Evolutionary conservation across 2,329 filamentous ascomycete species (phyloP), one percentile per base, ranked within the genome.

Genomic region (Botrytis byssoidea): DNA sequence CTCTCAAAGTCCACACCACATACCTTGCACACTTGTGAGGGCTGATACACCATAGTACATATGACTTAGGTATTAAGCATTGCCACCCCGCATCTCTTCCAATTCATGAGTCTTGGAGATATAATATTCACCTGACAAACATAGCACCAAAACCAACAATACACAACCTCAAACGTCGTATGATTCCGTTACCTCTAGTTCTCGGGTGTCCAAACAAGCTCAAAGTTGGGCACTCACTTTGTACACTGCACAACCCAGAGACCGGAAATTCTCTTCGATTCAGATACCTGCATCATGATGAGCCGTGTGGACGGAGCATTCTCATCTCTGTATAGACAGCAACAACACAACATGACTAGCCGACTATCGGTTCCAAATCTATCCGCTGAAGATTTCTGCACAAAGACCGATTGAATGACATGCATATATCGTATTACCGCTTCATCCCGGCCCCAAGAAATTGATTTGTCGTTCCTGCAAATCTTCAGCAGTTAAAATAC

Each of bases 121-220:
- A 35, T 37, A 8, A 16, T n/a, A 8, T 16, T 32, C 46, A 69
- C 66, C 32, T 25, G 35, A 57, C 3, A 25, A 22, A 42, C 40
- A 63, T 18, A 25, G 10, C 46, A 37, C 29, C 40, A 18, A 42
- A 40, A 10, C 37, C 42, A 18, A 22, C 1, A 35, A 32, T 14
- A 9, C 16, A 32, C 20, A 69, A 70, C 42, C 32, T 18, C 10
- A 5, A 70, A 60, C 18, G n/a, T 14, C 32, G 1, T 16, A 22
- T 35, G 1, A 22, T 42, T n/a, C 37, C 22, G 5, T 18, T 16
- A 25, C 32, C 55, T 12, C 10, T 20, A 18, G 9, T 25, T 10
- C n/a, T 35, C 51, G 4, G 6, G 2, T 25, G 0, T 35, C 16
- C 9, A 8, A 57, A 55, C 3, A 3, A 6, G 1, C n/a, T 4